Conservation (phyloP, 1,284 basidiomycete species). For the Sanghuangporus baumii region DNA sequence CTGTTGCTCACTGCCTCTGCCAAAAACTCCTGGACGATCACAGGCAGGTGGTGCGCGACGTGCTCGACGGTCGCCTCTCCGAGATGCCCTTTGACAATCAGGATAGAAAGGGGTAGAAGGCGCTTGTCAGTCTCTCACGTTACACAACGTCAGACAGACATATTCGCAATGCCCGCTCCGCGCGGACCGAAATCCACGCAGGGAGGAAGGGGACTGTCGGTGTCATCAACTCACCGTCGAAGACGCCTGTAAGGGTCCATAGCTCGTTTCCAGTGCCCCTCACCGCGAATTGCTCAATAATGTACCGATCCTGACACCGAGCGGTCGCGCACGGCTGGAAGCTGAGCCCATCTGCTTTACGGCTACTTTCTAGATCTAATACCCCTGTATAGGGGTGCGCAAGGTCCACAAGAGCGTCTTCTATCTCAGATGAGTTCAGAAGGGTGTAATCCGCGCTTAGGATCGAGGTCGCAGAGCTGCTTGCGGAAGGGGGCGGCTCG, state of each 20-base stretch:
- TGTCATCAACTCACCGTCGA: slow-evolving; percentile 25
- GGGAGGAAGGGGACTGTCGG: neutral
- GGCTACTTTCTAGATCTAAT: slow-evolving; percentile 5
- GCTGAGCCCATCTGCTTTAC: slow-evolving; percentile 22
- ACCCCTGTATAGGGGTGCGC: slow-evolving; percentile 18
- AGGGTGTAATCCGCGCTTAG: slow-evolving; percentile 7
- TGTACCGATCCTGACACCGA: slow-evolving; percentile 27
- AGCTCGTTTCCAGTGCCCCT: slow-evolving; percentile 14
- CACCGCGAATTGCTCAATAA: slow-evolving; percentile 23
- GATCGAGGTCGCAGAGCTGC: slow-evolving; percentile 6
- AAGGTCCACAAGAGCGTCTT: slow-evolving; percentile 17
- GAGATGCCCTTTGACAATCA: slow-evolving; percentile 15
- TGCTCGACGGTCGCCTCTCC: slow-evolving; percentile 41
- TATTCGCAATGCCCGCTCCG: neutral
- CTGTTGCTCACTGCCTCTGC: slow-evolving; percentile 31
- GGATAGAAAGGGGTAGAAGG: neutral
- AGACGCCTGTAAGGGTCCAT: slow-evolving; percentile 29
- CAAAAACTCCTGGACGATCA: slow-evolving; percentile 56
- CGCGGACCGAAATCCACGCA: neutral
- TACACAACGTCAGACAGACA: neutral
- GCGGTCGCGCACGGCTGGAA: slow-evolving; percentile 27
- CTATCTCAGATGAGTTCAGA: neutral
- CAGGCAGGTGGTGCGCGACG: slow-evolving; percentile 59
- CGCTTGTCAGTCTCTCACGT: neutral
- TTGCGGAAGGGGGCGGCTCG: slow-evolving; percentile 5